Base-by-base conservation (phyloP, 176 grass and related monocot genomes). In the Rhynchospora pubera region DNA sequence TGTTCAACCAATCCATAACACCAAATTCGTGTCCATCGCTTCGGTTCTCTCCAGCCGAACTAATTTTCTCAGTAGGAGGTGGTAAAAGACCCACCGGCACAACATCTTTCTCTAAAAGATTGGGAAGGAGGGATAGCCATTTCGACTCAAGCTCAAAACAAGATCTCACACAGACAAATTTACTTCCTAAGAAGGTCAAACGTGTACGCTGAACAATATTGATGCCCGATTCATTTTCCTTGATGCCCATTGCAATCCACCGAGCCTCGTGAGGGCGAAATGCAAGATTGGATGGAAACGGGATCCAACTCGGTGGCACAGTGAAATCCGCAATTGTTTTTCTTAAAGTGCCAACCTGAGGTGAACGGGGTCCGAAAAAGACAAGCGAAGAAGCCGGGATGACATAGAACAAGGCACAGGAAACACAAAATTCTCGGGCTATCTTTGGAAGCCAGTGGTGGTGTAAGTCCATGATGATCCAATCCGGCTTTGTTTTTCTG, bases 51-150 rank as follows among this genome's bases (percentile, higher is more conserved):
- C 5, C 24, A 22, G 28, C 7, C 14, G 2, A 22, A 50, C 18
- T 45, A 57, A 23, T 7, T 8, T 1, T 4, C 13, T 9, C 13
- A 3, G 30, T 1, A 39, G 43, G 2, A 1, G 86, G 85, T 5
- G 26, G 9, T 44, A 89, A 82, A n/a, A 89, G 67, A 44, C 86
- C 82, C 3, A 81, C 15, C 1, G 90, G 77, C 7, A 92, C 28
- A 18, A 69, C 84, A 3, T 75, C 85, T 82, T 83, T 93, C 42
- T 44, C 1, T 62, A 61, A 68, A 28, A 88, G 60, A 0, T 72
- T 32, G 4, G 13, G 14, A n/a, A 90, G 28, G 47, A 91, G 65
- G 0, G 26, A 18, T 28, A 82, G 62, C 76, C 87, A 68, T 0
- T 15, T 53, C 7, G 81, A 46, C 6, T 91, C 90, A 2, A 30